A percentile compares a stretch with the other conserved stretches of the same genome.
Conservation (phyloP, 2,329 filamentous ascomycete genomes). For the Cordyceps javanica region DNA sequence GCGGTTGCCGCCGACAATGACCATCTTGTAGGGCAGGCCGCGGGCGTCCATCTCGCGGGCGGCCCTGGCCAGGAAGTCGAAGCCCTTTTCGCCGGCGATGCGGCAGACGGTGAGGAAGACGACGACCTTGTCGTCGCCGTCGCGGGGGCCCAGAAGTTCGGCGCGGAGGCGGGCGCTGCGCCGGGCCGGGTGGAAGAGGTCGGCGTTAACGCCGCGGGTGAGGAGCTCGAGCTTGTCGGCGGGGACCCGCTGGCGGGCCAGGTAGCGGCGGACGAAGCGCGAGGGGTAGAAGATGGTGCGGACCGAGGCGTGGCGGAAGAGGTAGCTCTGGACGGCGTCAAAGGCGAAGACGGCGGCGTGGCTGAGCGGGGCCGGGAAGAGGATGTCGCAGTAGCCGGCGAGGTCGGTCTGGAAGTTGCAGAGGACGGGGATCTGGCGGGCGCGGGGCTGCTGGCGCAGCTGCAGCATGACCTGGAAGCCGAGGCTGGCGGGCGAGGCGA, state of each 20-base stretch:
- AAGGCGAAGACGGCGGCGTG: conserved; percentile 56
- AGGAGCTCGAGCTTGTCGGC: conserved; percentile 52
- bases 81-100: conserved; percentile 65
- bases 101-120: conserved; percentile 62
- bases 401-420: conserved; percentile 70
- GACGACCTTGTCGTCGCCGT: conserved; percentile 56
- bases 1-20: conserved; percentile 63
- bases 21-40: conserved; percentile 54
- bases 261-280: conserved; percentile 54
- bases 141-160: conserved; percentile 51
- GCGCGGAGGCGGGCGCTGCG: conserved; percentile 46
- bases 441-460: conserved; percentile 50
- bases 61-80: conserved; percentile 57
- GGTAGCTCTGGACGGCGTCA: conserved; percentile 56
- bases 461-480: conserved; percentile 69
- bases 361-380: conserved; percentile 60
- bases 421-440: conserved; percentile 52
- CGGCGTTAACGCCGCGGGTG: conserved; percentile 59
- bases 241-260: conserved; percentile 51
- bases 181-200: conserved; percentile 50
- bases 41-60: conserved; percentile 47
- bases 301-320: conserved; percentile 57
- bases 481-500: conserved; percentile 62
- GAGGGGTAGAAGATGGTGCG: conserved; percentile 66
- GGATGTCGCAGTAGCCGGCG: conserved; percentile 60